These are phyloP conservation scores for Fusarium sp. DNA, from an alignment of 2,329 filamentous ascomycete genomes.

Conservation along the genomic window DNA sequence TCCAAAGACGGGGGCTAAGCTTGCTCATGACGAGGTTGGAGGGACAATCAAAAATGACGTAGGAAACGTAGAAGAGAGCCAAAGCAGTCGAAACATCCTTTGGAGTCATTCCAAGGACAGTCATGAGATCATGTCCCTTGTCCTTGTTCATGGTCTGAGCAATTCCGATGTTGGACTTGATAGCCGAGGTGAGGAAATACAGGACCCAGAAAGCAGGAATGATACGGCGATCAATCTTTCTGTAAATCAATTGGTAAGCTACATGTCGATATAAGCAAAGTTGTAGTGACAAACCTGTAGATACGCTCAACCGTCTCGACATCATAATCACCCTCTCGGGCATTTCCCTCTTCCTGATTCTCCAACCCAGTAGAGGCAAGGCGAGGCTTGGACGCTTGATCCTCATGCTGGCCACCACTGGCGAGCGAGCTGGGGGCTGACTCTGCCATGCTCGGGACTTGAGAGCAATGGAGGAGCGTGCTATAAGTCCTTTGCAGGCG, in stretches of 20 bases:
- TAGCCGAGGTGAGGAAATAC: slow-evolving; percentile 93
- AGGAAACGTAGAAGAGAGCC: slow-evolving; percentile 92
- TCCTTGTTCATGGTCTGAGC: slow-evolving; percentile 93
- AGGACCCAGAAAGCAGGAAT: slow-evolving; percentile 87
- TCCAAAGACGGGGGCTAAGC: slow-evolving; percentile 89
- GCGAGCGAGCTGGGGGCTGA: slow-evolving; percentile 50
- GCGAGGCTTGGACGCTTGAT: slow-evolving; percentile 41
- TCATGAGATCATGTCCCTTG: slow-evolving; percentile 80
- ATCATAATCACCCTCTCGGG: slow-evolving; percentile 61
- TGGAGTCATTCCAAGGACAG: slow-evolving; percentile 76
- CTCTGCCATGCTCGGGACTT: slow-evolving; percentile 64
- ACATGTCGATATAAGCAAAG: background rate
- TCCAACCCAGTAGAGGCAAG: slow-evolving; percentile 41
- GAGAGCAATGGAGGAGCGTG: slow-evolving; percentile 68
- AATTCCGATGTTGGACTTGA: slow-evolving; percentile 91
- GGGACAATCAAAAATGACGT: slow-evolving; percentile 90
- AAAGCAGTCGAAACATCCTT: slow-evolving; percentile 88
- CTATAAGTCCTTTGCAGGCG: slow-evolving; percentile 58
- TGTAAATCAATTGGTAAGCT: slow-evolving; percentile 10
- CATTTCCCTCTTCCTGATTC: slow-evolving; percentile 53
- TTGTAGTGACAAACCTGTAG: slow-evolving; percentile 56
- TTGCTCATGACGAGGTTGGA: slow-evolving; percentile 92
- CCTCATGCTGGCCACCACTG: slow-evolving; percentile 54
- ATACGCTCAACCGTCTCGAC: slow-evolving; percentile 68
- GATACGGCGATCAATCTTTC: slow-evolving; percentile 71